These are phyloP conservation scores for Phytophthora rubi DNA, from an alignment of 352 stramenopile species.

Conservation along the genomic window DNA sequence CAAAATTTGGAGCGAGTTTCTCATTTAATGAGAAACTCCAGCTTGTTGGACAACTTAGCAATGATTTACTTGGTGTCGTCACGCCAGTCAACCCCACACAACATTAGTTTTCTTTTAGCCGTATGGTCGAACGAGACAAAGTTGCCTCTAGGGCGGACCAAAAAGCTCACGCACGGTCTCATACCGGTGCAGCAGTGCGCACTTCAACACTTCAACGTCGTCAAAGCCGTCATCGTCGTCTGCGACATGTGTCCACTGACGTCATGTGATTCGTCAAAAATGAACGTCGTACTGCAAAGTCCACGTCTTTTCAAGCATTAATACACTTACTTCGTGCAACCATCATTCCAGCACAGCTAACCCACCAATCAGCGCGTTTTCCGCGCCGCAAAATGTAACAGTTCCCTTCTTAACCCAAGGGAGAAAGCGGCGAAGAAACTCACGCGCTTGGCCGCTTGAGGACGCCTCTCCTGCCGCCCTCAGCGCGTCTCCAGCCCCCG, in stretches of 20 bases:
- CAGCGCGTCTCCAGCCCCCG: neutral
- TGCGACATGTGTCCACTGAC: constrained; percentile 14
- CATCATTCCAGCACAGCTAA: neutral
- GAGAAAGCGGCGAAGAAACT: constrained; percentile 35
- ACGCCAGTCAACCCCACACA: too few species aligned
- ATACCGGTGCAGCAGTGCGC: constrained; percentile 2
- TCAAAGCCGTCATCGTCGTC: constrained; percentile 3
- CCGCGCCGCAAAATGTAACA: constrained; percentile 10
- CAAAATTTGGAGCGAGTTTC: too few species aligned
- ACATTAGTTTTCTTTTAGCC: too few species aligned
- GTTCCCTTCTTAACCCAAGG: constrained; percentile 15
- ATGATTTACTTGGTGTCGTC: too few species aligned
- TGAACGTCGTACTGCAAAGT: neutral
- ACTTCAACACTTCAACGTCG: constrained; percentile 34
- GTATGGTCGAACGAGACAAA: neutral
- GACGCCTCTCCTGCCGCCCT: neutral
- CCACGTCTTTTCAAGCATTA: neutral
- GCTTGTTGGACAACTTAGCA: too few species aligned
- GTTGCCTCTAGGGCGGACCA: neutral
- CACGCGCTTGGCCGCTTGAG: neutral
- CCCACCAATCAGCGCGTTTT: constrained; percentile 24
- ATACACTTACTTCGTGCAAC: neutral
- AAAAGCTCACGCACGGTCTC: neutral
- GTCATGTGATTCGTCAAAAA: constrained; percentile 20
- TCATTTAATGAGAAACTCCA: too few species aligned